phyloP scores from a whole-genome alignment of 2,329 filamentous ascomycete species.

The Colletotrichum eleusines region DNA sequence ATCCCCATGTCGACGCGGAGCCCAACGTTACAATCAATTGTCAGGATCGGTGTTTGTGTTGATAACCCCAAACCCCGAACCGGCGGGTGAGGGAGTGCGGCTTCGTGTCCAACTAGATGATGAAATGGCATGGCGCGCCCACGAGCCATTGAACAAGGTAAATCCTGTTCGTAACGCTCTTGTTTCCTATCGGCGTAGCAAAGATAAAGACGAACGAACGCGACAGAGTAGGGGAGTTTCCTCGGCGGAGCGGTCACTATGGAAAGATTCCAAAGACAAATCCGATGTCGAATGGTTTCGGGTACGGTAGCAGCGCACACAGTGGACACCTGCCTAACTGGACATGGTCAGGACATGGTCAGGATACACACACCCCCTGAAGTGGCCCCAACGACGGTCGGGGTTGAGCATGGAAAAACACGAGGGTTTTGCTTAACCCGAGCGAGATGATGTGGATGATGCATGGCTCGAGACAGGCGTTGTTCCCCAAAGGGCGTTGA shows the following conservation, averaged over 20 bases:
- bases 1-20: neutral
- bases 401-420: neutral
- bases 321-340: neutral
- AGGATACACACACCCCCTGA: neutral
- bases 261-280: neutral
- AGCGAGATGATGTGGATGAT: neutral
- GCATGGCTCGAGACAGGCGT: neutral
- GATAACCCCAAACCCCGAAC: conserved; percentile 11
- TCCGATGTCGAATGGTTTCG: conserved; percentile 1
- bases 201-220: neutral
- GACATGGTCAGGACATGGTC: neutral
- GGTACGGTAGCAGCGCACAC: conserved; percentile 26
- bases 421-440: too few relatives aligned
- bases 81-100: neutral
- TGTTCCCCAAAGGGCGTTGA: neutral
- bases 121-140: neutral
- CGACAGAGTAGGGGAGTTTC: neutral
- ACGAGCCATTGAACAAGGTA: neutral
- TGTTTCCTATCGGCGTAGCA: neutral
- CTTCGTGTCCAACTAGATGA: neutral
- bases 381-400: neutral
- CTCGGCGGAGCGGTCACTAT: neutral
- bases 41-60: conserved; percentile 7
- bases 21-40: conserved; percentile 2
- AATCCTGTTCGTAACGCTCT: neutral